Evolutionary conservation across 768 basidiomycete species (phyloP).

Genomic region (Rhizopogon vinicolor): DNA sequence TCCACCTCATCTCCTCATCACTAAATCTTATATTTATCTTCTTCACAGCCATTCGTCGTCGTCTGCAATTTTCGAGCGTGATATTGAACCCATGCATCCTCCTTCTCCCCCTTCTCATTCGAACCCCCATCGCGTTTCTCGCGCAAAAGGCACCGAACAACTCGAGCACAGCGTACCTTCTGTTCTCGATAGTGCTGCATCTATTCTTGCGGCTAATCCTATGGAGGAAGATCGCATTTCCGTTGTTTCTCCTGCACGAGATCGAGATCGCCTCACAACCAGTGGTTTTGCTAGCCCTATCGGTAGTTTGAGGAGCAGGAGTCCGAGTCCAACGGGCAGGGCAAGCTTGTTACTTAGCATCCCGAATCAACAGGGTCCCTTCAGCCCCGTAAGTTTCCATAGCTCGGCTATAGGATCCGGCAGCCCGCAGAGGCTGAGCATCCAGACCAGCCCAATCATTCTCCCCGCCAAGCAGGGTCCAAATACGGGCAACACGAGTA

Average conservation of each 20-base stretch:
- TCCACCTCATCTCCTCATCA: slow-evolving; percentile 3
- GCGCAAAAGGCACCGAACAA: slow-evolving; percentile 67
- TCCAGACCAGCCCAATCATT: slow-evolving; percentile 19
- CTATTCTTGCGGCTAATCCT: slow-evolving; percentile 49
- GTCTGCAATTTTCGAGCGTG: slow-evolving; percentile 89
- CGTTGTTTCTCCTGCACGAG: slow-evolving; percentile 51
- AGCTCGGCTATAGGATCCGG: slow-evolving; percentile 25
- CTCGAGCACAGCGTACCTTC: slow-evolving; percentile 81
- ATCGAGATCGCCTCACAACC: slow-evolving; percentile 18
- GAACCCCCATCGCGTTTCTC: slow-evolving; percentile 72
- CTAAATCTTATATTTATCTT: slow-evolving; percentile 5
- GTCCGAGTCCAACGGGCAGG: slow-evolving; percentile 55
- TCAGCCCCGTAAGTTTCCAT: slow-evolving; percentile 12
- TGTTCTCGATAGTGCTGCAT: slow-evolving; percentile 80
- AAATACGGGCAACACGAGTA: slow-evolving; percentile 7
- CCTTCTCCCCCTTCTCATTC: slow-evolving; percentile 33
- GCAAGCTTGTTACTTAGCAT: slow-evolving; percentile 47
- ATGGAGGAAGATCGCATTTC: slow-evolving; percentile 56
- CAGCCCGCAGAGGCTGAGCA: slow-evolving; percentile 16
- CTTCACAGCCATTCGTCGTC: slow-evolving; percentile 58
- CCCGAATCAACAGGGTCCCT: slow-evolving; percentile 26
- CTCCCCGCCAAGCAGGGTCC: slow-evolving; percentile 1
- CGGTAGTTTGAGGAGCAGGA: slow-evolving; percentile 55
- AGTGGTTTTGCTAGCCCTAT: slow-evolving; percentile 68
- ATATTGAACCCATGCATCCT: slow-evolving; percentile 62